Base-by-base conservation (phyloP, 257 asterid genomes). In the Capsicum chinense region DNA sequence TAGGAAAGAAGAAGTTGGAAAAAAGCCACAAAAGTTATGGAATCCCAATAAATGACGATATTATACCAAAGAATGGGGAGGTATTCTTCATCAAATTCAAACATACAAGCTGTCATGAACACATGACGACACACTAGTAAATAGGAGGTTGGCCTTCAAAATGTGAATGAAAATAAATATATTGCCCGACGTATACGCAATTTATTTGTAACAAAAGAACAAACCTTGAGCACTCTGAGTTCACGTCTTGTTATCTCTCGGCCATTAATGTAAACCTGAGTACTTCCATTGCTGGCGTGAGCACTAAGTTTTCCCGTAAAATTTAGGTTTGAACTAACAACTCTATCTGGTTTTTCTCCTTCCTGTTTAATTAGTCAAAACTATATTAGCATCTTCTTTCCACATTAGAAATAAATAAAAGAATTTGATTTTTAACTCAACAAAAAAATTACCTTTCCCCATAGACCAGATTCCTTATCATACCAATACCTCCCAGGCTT, bases 401-500 rank as follows among this genome's bases (percentile, higher is more conserved):
- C 33, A 4, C 59, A 48, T 17, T 68, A 87, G 7, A 84, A 80
- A 47, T 52, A 26, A 60, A 83, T 11, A 71, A 48, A 19, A 68
- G 74, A 86, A 74, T 83, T 44, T 82, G 62, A 62, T 26, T 76
- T 42, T 44, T n/a, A 48, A 83, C 85, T 66, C 70, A 54, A 70
- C 33, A 58, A 78, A 47, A 47, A 56, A 6, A 80, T 80, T 87
- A 95, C 99, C 99, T 91, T 90, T 89, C 99, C 99, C 98, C 98
- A 95, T 60, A 90, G 90, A 56, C 99, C 99, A 0, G 98, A 94
- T 87, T 95, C 98, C 86, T 94, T 95, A 83, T 95, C 99, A 85
- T 95, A 95, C 99, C 99, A 95, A 88, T 95, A 95, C 84, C 89
- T 78, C 58, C 99, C 99, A 0, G 99, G 99, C 88, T 94, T 94